These are phyloP conservation scores for Anthostomella pinea DNA, from an alignment of 2,329 filamentous ascomycete species.

Conservation along the genomic window DNA sequence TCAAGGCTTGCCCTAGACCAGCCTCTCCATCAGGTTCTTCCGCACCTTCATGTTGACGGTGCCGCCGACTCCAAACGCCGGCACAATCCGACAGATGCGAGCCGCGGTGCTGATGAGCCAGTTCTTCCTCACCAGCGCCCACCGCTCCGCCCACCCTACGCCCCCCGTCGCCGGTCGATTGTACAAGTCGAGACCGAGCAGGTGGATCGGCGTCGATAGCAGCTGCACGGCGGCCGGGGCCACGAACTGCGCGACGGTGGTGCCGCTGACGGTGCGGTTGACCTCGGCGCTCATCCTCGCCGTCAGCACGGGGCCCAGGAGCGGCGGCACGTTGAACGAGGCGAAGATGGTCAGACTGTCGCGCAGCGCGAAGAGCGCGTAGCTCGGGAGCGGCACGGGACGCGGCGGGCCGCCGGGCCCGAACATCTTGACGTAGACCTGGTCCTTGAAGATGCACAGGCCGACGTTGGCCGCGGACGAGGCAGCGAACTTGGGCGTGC, in stretches of 20 bases:
- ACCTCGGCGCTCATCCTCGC: constrained; percentile 52
- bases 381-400: constrained; percentile 66
- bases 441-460: constrained; percentile 87
- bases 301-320: constrained; percentile 69
- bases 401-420: constrained; percentile 55
- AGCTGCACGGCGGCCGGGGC: constrained; percentile 79
- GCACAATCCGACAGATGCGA: constrained; percentile 79
- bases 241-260: constrained; percentile 71
- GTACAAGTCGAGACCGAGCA: constrained; percentile 83
- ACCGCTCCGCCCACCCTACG: constrained; percentile 55
- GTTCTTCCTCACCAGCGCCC: constrained; percentile 65
- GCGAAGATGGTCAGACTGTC: constrained; percentile 91
- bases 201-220: constrained; percentile 76
- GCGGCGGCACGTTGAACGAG: constrained; percentile 81
- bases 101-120: constrained; percentile 73
- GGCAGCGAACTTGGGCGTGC: constrained; percentile 75
- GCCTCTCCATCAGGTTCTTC: constrained; percentile 60
- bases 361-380: constrained; percentile 74
- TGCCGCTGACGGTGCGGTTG: constrained; percentile 48
- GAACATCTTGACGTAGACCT: constrained; percentile 79
- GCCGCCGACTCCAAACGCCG: constrained; percentile 84
- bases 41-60: constrained; percentile 78
- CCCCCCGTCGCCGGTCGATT: constrained; percentile 55
- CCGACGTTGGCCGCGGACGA: constrained; percentile 81
- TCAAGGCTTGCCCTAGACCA: constrained; percentile 40